Base-by-base conservation (phyloP, 345 rosid species). In the Aethionema arabicum region DNA sequence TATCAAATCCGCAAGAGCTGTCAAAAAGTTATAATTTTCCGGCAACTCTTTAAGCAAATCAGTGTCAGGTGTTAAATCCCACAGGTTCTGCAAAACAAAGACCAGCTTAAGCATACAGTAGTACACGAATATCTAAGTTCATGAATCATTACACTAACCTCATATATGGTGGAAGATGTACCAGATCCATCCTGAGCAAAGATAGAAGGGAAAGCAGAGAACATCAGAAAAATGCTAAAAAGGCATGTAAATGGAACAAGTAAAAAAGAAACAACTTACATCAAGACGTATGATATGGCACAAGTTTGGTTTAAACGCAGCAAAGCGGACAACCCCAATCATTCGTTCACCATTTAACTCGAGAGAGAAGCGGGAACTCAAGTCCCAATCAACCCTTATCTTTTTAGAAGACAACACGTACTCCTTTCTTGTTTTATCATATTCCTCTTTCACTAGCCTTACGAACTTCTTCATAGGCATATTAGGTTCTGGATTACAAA, bases 51-150 rank as follows among this genome's bases (percentile, higher is more conserved):
- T 69, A 2, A 88, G 63, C 46, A 85, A 31, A 5, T 80, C 84
- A 7, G 90, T 77, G 36, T 82, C 79, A 1, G 90, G 96, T 0
- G 96, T 88, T 68, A 88, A 63, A 68, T 88, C 92, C 92, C 92
- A 88, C 90, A 88, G 76, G 43, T 84, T 76, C 96, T 85, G 72
- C 15, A 71, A 68, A 57, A 67, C 48, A 4, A 55, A 29, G 10
- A 66, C 29, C 5, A 14, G 29, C 6, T 8, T 11, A 21, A 56
- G 13, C 36, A 55, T 14, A 38, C 40, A 65, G 5, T n/a, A 44
- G 69, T 13, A 45, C 12, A 74, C 11, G 44, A 44, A 3, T 7
- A 13, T 15, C 32, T 32, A 52, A 43, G 40, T 52, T 52, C 30
- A 14, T 14, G 54, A 44, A 29, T 29, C 11, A 39, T 4, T 11